Conservation (phyloP, 2,329 filamentous ascomycete species). For the Cytospora schulzeri region DNA sequence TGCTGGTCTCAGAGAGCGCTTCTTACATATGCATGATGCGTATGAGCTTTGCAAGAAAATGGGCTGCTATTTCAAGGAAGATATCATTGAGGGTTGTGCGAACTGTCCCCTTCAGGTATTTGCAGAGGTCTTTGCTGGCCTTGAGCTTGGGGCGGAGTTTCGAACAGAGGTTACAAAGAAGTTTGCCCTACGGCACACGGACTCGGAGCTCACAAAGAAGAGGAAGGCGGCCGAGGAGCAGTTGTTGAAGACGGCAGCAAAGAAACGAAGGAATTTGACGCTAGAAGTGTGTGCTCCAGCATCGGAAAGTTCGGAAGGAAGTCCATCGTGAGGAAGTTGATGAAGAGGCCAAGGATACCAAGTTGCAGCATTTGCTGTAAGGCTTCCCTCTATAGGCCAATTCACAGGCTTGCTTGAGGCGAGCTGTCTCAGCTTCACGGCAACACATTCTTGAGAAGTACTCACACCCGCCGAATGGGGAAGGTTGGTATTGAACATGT, state of each 20-base stretch:
- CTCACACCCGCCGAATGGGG: neutral
- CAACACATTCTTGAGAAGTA: neutral
- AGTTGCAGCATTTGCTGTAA: neutral
- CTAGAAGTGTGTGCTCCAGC: no score
- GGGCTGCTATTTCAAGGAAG: slow-evolving; percentile 29
- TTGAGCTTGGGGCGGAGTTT: slow-evolving; percentile 30
- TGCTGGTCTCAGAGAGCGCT: neutral
- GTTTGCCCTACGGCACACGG: slow-evolving; percentile 6
- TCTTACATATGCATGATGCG: slow-evolving; percentile 3
- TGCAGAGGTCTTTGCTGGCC: slow-evolving; percentile 12
- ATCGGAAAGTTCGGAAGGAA: neutral
- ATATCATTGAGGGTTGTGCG: slow-evolving; percentile 28
- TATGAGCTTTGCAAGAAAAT: slow-evolving; percentile 29
- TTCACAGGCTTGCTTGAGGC: neutral
- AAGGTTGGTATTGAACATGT: neutral
- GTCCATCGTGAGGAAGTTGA: neutral
- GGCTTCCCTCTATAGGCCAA: neutral
- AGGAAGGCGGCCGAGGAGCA: neutral
- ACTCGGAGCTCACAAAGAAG: neutral
- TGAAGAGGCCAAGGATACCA: neutral
- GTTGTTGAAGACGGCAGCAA: neutral
- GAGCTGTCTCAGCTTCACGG: no score
- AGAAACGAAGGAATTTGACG: neutral
- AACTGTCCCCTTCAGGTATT: slow-evolving; percentile 32
- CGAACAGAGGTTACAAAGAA: slow-evolving; percentile 6